phyloP scores from a whole-genome alignment of 2,329 filamentous ascomycete genomes.

The Penicillium hordei region DNA sequence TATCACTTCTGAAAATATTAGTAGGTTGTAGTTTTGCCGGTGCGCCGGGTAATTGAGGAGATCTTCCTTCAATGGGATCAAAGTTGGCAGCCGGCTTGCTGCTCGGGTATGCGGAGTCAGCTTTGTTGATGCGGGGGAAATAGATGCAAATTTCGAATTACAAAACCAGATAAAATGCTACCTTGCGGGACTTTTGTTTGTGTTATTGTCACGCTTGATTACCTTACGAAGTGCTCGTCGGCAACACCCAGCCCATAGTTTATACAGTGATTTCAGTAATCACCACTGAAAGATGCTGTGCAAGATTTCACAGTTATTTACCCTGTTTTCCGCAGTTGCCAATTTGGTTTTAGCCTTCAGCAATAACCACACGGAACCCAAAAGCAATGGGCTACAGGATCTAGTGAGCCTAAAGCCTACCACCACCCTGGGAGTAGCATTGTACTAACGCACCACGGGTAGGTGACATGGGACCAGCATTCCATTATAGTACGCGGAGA shows the following conservation, averaged over 20 bases:
- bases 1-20: too few species aligned
- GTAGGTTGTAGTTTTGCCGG: not conserved
- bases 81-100: not conserved
- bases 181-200: too few species aligned
- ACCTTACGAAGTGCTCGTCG: too few species aligned
- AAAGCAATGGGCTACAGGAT: not conserved
- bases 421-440: not conserved
- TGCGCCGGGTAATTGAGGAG: not conserved
- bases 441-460: not conserved
- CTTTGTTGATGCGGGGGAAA: not conserved
- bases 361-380: not conserved
- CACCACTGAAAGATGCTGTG: not conserved
- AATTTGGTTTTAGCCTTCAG: not conserved
- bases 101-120: not conserved
- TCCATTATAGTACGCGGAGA: slow-evolving; percentile 57
- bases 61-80: slow-evolving; percentile 11
- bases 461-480: slow-evolving; percentile 18
- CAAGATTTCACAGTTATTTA: not conserved
- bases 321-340: not conserved
- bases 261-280: too few species aligned
- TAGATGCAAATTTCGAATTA: not conserved
- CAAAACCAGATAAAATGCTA: not conserved
- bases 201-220: not conserved
- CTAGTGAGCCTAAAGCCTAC: not conserved
- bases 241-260: not conserved